Conservation (phyloP, 306 rosid species). For the Quercus parvula region DNA sequence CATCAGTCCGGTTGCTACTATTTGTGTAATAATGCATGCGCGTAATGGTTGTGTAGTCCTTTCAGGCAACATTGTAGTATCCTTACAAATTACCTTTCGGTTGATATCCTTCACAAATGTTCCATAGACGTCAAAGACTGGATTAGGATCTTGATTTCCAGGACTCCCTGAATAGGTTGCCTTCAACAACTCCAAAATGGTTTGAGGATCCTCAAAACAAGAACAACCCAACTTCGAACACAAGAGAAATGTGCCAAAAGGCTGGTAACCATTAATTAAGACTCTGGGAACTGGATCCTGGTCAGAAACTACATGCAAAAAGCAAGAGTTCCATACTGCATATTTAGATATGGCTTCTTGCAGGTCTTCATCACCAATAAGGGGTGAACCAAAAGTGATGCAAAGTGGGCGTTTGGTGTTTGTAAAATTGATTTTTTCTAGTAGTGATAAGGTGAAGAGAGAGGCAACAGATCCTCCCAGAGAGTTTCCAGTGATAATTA, state of each 20-base stretch:
- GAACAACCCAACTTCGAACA: slow-evolving; percentile 38
- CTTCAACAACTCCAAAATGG: slow-evolving; percentile 25
- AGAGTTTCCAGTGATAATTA: slow-evolving; percentile 57
- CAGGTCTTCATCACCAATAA: slow-evolving; percentile 43
- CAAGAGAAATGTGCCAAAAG: slow-evolving; percentile 70
- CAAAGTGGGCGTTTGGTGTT: slow-evolving; percentile 54
- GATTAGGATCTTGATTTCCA: background rate
- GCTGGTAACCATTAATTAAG: slow-evolving; percentile 22
- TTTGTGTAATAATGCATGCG: slow-evolving; percentile 35
- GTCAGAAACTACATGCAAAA: slow-evolving; percentile 51
- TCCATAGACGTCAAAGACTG: slow-evolving; percentile 21
- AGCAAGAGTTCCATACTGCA: slow-evolving; percentile 60
- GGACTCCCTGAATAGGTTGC: background rate
- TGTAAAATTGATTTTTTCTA: slow-evolving; percentile 18
- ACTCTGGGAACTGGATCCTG: slow-evolving; percentile 40
- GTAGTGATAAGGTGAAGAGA: slow-evolving; percentile 55
- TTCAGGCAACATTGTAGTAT: background rate
- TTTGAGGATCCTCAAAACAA: slow-evolving; percentile 43
- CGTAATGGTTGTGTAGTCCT: slow-evolving; percentile 3
- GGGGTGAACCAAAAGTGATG: slow-evolving; percentile 74
- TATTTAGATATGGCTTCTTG: slow-evolving; percentile 36
- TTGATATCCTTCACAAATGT: slow-evolving; percentile 29
- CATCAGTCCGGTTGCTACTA: slow-evolving; percentile 30
- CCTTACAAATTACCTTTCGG: slow-evolving; percentile 11
- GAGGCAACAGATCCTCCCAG: slow-evolving; percentile 73